Evolutionary conservation across 768 basidiomycete genomes (phyloP).

Genomic region (Pulveroboletus ravenelii): DNA sequence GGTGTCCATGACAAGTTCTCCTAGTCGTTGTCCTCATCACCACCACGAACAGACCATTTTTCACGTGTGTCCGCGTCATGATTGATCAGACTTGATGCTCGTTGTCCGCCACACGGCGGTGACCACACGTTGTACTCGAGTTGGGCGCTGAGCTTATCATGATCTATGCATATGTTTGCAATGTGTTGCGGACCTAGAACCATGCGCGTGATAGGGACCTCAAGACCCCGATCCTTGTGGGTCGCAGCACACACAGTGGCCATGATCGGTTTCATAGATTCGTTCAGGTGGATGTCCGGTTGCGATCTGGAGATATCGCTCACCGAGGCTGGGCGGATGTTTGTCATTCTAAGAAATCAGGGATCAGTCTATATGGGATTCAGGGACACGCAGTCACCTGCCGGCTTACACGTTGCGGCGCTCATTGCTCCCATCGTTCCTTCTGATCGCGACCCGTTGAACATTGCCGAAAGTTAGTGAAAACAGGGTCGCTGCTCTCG

Average conservation of each 20-base stretch:
- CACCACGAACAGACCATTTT: too few species aligned
- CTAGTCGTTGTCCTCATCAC: too few species aligned
- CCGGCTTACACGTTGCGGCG: not conserved
- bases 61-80: too few species aligned
- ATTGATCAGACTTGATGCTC: not conserved
- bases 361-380: not conserved
- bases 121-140: not conserved
- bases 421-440: not conserved
- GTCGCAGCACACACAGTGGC: not conserved
- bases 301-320: not conserved
- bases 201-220: not conserved
- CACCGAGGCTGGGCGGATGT: too few species aligned
- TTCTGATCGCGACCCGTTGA: not conserved
- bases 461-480: not conserved
- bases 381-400: constrained; percentile 1
- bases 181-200: not conserved
- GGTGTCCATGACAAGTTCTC: too few species aligned
- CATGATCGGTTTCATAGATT: not conserved
- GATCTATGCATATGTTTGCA: not conserved
- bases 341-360: not conserved
- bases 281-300: not conserved
- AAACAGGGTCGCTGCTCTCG: not conserved
- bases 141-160: not conserved
- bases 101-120: not conserved
- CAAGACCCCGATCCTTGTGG: too few species aligned